A percentile compares a stretch with the other conserved stretches of the same genome.
These are phyloP conservation scores for Pelagomonas calceolata DNA, from an alignment of 108 stramenopile genomes.

Conservation along the genomic window DNA sequence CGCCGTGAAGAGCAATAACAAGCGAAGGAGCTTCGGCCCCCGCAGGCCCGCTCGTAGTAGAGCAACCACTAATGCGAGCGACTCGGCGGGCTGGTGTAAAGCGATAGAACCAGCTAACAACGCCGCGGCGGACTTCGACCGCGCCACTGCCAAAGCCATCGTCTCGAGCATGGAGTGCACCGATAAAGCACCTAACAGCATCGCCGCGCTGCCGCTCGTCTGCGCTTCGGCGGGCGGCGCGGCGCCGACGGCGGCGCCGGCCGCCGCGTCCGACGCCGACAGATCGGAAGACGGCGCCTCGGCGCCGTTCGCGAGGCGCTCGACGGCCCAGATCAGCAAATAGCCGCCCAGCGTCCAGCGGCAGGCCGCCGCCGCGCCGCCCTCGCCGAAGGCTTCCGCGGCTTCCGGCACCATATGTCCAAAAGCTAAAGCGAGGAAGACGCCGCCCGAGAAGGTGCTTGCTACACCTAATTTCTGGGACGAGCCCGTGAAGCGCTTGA, in stretches of 20 bases:
- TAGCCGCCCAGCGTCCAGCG: conserved; percentile 72
- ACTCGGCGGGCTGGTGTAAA: conserved; percentile 92
- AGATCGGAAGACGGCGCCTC: conserved; percentile 73
- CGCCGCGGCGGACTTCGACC: conserved; percentile 64
- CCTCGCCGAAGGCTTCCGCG: conserved; percentile 61
- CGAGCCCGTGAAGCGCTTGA: conserved; percentile 65
- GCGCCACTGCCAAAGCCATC: conserved; percentile 76
- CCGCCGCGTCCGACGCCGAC: conserved; percentile 53
- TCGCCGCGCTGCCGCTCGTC: conserved; percentile 66
- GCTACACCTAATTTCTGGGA: conserved; percentile 65
- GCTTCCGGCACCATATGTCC: conserved; percentile 92
- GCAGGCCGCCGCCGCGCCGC: conserved; percentile 14
- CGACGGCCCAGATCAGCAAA: conserved; percentile 88
- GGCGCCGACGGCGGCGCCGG: conserved; percentile 2
- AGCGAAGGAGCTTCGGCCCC: conserved; percentile 59
- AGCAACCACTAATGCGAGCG: conserved; percentile 86
- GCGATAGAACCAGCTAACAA: conserved; percentile 82
- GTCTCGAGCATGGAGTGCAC: conserved; percentile 91
- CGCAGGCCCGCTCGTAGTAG: conserved; percentile 90
- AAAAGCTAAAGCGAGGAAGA: conserved; percentile 86
- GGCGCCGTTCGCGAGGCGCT: conserved; percentile 88
- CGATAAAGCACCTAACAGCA: conserved; percentile 81
- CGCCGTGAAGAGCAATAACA: conserved; percentile 66
- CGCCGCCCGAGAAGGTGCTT: conserved; percentile 92
- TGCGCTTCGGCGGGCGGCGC: neutral